Conservation (phyloP, 805 yeast genomes). For the Candida golubevii region DNA sequence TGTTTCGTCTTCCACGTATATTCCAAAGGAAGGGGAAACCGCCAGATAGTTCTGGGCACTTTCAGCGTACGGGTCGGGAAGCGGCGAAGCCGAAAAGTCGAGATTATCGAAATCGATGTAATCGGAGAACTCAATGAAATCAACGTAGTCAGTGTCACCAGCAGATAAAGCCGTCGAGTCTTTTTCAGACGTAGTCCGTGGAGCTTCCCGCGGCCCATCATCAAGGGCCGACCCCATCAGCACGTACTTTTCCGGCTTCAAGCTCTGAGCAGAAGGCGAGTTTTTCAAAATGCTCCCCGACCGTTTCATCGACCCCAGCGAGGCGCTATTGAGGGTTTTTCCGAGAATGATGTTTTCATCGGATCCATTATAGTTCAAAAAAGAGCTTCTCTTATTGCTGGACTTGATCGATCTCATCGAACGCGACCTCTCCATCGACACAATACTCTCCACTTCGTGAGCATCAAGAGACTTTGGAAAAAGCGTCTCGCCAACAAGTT, state of each 20-base stretch:
- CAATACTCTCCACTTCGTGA: conserved; percentile 71
- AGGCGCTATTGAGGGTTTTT: conserved; percentile 11
- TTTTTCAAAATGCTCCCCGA: conserved; percentile 39
- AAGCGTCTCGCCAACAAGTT: conserved; percentile 46
- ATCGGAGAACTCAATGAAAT: conserved; percentile 40
- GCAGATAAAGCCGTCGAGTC: neutral
- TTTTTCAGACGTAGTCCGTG: neutral
- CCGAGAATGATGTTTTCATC: conserved; percentile 37
- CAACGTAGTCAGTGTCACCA: conserved; percentile 18
- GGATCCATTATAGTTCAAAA: conserved; percentile 37
- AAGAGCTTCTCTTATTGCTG: conserved; percentile 30
- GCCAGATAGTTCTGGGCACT: neutral
- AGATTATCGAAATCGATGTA: conserved; percentile 38
- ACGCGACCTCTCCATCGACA: conserved; percentile 62
- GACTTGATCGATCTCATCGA: conserved; percentile 51
- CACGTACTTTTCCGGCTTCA: conserved; percentile 14
- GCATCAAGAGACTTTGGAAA: conserved; percentile 68
- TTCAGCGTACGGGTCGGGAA: neutral
- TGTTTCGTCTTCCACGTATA: conserved; percentile 1
- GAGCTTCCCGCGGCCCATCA: neutral
- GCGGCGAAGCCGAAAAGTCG: conserved; percentile 20
- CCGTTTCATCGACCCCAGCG: conserved; percentile 21
- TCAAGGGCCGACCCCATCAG: conserved; percentile 5
- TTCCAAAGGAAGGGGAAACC: conserved; percentile 2
- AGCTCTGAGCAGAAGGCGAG: conserved; percentile 21